Base-by-base conservation (phyloP, 345 rosid genomes). In the Geranium brycei region DNA sequence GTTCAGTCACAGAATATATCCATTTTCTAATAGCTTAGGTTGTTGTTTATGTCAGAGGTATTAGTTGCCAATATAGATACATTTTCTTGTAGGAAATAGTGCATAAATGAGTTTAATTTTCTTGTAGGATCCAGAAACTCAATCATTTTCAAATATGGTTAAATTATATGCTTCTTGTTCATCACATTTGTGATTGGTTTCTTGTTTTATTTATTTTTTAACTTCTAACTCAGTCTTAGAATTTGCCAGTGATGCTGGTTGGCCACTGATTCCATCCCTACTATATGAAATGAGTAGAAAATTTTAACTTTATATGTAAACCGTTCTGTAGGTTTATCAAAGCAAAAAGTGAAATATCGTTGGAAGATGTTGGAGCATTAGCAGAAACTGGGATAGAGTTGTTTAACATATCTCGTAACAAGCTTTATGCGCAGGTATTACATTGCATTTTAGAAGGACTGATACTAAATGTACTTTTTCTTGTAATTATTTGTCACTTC, bases 341-440 rank as follows among this genome's bases (percentile, higher is more conserved):
- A 77, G 97, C 99, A 1, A 93, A 93, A 77, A 93, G 97, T 78
- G 97, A 93, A 35, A 58, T 90, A 64, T 71, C 77, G 19, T 67
- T 90, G 73, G 90, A 87, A 62, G 97, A 93, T 70, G 96, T 93
- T 69, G 73, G 65, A 60, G 73, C 81, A 32, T 77, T 93, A 40
- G 82, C 86, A 57, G 83, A 85, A 67, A 58, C 79, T 68, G 99
- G 99, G 60, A 62, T 90, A 68, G 83, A 83, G 28, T 68, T 93
- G 76, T 89, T 93, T 79, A 78, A 73, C 73, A 72, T 68, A 38
- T 90, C 97, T 32, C 86, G 78, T 70, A 68, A 79, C 70, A 87
- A 87, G 81, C 87, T 93, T 68, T 83, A 89, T 61, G 95, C 80
- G 4, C 98, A 92, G 95, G 98, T 92, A 18, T 17, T 71, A 35